A percentile compares a stretch with the other conserved stretches of the same genome.
Evolutionary conservation across 2,329 filamentous ascomycete species (phyloP).

Genomic region (Colletotrichum salicis): DNA sequence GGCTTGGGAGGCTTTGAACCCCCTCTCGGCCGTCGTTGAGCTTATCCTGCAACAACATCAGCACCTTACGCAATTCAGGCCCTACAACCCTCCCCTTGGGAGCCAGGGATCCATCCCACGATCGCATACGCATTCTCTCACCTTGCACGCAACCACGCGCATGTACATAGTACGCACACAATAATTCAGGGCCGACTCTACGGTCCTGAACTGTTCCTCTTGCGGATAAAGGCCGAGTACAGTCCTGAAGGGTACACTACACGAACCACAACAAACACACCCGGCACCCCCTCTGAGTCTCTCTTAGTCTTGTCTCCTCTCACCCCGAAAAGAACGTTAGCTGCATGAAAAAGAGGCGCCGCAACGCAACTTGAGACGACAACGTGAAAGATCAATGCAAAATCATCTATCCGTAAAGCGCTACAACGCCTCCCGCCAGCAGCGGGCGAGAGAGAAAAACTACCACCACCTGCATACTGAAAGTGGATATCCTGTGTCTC

Average conservation of each 20-base stretch:
- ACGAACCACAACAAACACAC: neutral
- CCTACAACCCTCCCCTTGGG: neutral
- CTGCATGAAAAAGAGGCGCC: conserved; percentile 30
- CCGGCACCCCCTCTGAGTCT: neutral
- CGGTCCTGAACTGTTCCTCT: neutral
- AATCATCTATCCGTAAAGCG: too few species aligned
- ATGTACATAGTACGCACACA: conserved; percentile 8
- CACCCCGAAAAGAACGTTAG: conserved; percentile 8
- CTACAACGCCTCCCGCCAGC: conserved; percentile 15
- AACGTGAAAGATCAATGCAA: neutral
- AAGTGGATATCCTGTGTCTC: conserved; percentile 15
- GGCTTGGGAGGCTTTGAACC: neutral
- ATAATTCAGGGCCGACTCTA: neutral
- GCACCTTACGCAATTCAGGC: neutral
- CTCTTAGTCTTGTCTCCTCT: neutral
- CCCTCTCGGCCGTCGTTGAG: neutral
- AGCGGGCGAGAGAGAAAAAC: neutral
- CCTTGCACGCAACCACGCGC: conserved; percentile 5
- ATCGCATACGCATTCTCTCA: conserved; percentile 12
- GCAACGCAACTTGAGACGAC: conserved; percentile 30
- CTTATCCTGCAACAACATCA: conserved; percentile 9
- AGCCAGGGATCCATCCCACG: neutral
- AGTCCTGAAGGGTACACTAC: neutral
- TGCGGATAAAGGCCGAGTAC: conserved; percentile 21
- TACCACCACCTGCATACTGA: neutral